A percentile compares a stretch with the other conserved stretches of the same genome.
phyloP scores from a whole-genome alignment of 2,329 filamentous ascomycete species.

The Cladophialophora carrionii region DNA sequence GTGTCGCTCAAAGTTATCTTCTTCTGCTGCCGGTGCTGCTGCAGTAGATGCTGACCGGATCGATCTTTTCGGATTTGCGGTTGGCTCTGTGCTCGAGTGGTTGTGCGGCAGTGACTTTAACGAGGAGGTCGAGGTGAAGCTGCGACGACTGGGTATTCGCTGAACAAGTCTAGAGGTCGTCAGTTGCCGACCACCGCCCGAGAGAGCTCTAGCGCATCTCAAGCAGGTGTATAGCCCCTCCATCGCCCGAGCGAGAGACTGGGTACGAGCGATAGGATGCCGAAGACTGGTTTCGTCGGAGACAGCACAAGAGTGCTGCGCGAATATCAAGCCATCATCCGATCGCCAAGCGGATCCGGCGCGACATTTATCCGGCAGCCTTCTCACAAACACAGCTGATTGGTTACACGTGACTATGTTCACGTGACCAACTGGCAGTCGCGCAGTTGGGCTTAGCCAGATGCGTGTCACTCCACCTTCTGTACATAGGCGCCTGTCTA shows the following conservation, averaged over 20 bases:
- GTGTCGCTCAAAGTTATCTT: conserved; percentile 36
- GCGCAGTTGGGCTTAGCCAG: no score
- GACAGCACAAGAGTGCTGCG: not conserved
- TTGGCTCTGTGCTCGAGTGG: conserved; percentile 13
- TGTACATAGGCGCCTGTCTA: no score
- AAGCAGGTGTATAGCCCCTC: conserved; percentile 34
- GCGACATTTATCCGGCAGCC: not conserved
- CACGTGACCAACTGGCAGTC: no score
- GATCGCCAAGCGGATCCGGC: not conserved
- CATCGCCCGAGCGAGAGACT: conserved; percentile 12
- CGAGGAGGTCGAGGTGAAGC: conserved; percentile 30
- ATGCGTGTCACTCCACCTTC: no score
- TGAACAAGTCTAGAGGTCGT: conserved; percentile 17
- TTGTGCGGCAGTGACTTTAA: conserved; percentile 20
- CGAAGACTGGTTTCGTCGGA: not conserved
- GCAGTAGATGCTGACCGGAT: conserved; percentile 30
- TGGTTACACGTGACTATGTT: no score
- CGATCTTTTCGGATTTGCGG: conserved; percentile 20
- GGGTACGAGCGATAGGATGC: not conserved
- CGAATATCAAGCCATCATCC: not conserved
- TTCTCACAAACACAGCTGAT: no score
- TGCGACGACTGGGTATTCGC: conserved; percentile 22
- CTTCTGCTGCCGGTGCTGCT: conserved; percentile 28
- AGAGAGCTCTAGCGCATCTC: conserved; percentile 34
- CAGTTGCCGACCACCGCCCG: conserved; percentile 18